Percentiles rank a stretch among this genome's conserved stretches.
phyloP scores from a whole-genome alignment of 495 filamentous ascomycete species.

The Podospora anserina region DNA sequence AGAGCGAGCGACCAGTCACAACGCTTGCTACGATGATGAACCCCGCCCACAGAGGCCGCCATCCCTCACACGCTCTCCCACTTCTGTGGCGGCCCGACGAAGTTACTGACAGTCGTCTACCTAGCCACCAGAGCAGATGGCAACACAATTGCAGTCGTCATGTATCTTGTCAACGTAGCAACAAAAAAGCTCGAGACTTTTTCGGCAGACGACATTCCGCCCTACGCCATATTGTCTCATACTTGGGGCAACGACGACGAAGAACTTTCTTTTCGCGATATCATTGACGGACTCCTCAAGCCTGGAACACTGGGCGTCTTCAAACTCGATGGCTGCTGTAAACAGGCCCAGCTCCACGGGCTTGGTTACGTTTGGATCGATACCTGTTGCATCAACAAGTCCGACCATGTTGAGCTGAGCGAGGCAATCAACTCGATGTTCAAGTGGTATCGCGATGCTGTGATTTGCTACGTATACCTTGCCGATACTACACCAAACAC shows the following conservation, averaged over 20 bases:
- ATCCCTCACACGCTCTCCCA: too few species aligned
- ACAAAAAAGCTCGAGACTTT: constrained; percentile 1
- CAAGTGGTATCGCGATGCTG: constrained; percentile 9
- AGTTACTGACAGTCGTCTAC: too few species aligned
- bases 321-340: constrained; percentile 11
- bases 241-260: constrained; percentile 6
- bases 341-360: background rate
- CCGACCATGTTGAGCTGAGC: background rate
- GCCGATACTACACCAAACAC: constrained; percentile 2
- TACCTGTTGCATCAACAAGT: constrained; percentile 22
- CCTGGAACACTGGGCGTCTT: constrained; percentile 6
- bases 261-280: constrained; percentile 2
- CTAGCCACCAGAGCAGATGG: too few species aligned
- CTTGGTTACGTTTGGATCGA: constrained; percentile 16
- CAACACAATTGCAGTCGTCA: background rate
- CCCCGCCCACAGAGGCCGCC: too few species aligned
- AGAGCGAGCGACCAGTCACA: too few species aligned
- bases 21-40: too few species aligned
- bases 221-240: constrained; percentile 8
- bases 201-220: background rate
- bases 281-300: background rate
- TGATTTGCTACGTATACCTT: constrained; percentile 14
- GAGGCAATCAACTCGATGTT: constrained; percentile 19
- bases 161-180: constrained; percentile 2
- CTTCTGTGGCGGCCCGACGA: too few species aligned